These are phyloP conservation scores for Candida vartiovaarae DNA, from an alignment of 805 yeast species.

Conservation along the genomic window DNA sequence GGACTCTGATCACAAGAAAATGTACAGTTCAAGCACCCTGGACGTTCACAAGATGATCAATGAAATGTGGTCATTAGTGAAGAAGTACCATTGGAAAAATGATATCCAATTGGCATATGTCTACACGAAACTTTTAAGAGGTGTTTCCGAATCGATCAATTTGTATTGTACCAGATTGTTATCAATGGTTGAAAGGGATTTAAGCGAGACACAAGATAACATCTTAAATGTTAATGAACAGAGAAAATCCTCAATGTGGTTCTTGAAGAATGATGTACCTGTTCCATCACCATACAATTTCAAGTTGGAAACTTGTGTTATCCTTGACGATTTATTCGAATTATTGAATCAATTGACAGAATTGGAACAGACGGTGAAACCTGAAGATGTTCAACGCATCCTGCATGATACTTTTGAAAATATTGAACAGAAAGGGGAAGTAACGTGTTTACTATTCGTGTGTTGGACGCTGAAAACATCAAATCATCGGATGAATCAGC, in stretches of 20 bases:
- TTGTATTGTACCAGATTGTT: constrained; percentile 36
- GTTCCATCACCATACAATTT: constrained; percentile 51
- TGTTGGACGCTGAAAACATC: constrained; percentile 58
- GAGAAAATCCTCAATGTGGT: constrained; percentile 32
- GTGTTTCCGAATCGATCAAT: constrained; percentile 55
- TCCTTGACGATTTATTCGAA: constrained; percentile 60
- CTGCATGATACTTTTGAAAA: constrained; percentile 7
- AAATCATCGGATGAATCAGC: constrained; percentile 39
- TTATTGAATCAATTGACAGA: constrained; percentile 41
- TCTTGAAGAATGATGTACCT: constrained; percentile 29
- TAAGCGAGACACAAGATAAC: constrained; percentile 21
- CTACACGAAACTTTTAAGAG: constrained; percentile 52
- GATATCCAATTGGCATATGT: constrained; percentile 54
- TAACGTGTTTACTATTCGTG: constrained; percentile 55
- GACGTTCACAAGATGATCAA: constrained; percentile 62
- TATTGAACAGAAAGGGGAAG: constrained; percentile 24
- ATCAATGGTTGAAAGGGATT: constrained; percentile 35
- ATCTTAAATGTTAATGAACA: constrained; percentile 18
- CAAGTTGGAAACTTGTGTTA: constrained; percentile 58
- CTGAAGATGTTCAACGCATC: constrained; percentile 41
- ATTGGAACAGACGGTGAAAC: constrained; percentile 50
- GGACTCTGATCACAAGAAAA: constrained; percentile 33
- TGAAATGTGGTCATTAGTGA: constrained; percentile 50
- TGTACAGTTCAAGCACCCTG: constrained; percentile 52
- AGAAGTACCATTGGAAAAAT: constrained; percentile 58